Evolutionary conservation across 805 yeast species (phyloP), one percentile per base, ranked within the genome.

Genomic region (Saturnispora dispora): DNA sequence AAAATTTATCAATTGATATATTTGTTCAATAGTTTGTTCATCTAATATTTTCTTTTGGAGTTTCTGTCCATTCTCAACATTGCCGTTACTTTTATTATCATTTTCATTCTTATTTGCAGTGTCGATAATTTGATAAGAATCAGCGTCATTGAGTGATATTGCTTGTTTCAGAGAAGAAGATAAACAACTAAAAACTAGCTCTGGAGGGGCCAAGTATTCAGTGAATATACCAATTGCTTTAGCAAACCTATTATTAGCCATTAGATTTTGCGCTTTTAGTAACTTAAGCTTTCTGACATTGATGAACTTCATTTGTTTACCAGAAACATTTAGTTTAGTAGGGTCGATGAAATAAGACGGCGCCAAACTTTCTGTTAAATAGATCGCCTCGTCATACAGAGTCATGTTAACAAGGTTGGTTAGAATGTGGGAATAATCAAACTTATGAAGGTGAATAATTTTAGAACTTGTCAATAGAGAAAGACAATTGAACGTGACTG

Each of bases 191-290:
- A 82, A 66, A 0, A 83, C 77, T 4, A 67, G 59, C 36, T 75
- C 71, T 0, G 88, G 88, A 1, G 83, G 76, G 0, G 88, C 85
- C 60, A 81, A 66, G 49, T 71, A 79, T 25, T 75, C 75, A 5
- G 73, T 73, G 49, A 82, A 81, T 17, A 73, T 36, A 48, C 62
- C 57, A 63, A 78, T 65, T 1, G 82, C 72, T 9, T 62, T 53
- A 4, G 63, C 63, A 44, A 66, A 69, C 4, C 67, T 56, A 4
- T 58, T 53, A 15, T 20, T 30, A 8, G 70, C 68, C 23, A 75
- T 47, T 3, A 63, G 55, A 4, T 54, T 47, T 5, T 63, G 55
- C 0, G 74, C 82, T 23, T 66, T 63, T 25, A 63, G 54, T 25
- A 78, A 65, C 53, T 77, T 71, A 37, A 78, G 64, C 22, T 74